phyloP scores from a whole-genome alignment of 441 rosid genomes.

The Brassica balearica region DNA sequence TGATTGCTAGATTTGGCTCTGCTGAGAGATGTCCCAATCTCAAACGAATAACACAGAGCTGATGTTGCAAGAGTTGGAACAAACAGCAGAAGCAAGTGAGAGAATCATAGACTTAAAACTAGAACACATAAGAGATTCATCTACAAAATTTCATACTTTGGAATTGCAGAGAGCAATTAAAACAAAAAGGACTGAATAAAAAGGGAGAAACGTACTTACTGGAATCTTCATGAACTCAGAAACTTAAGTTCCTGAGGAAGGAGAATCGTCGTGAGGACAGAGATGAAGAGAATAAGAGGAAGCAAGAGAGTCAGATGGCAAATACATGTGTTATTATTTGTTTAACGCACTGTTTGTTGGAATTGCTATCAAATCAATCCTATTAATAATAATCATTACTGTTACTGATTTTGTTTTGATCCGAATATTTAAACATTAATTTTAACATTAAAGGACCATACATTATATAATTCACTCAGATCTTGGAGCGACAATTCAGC shows the following conservation, averaged over 20 bases:
- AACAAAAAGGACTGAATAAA: slow-evolving; percentile 11
- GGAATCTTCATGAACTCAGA: slow-evolving; percentile 81
- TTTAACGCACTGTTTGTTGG: slow-evolving; percentile 34
- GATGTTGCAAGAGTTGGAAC: not conserved
- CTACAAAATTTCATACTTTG: slow-evolving; percentile 20
- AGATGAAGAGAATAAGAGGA: slow-evolving; percentile 27
- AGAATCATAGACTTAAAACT: not conserved
- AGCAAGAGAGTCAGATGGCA: slow-evolving; percentile 42
- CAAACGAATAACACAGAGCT: slow-evolving; percentile 3
- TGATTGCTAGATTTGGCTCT: slow-evolving; percentile 27
- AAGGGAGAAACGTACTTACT: slow-evolving; percentile 89
- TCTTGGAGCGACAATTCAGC: slow-evolving; percentile 10
- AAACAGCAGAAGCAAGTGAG: slow-evolving; percentile 8
- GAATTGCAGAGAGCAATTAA: slow-evolving; percentile 3
- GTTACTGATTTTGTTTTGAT: slow-evolving; percentile 27
- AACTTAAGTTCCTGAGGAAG: slow-evolving; percentile 43
- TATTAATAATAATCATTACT: slow-evolving; percentile 20
- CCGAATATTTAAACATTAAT: slow-evolving; percentile 46
- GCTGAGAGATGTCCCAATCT: not conserved
- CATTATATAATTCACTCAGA: slow-evolving; percentile 18
- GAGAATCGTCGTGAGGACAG: slow-evolving; percentile 38
- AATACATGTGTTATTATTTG: slow-evolving; percentile 54
- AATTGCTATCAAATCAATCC: slow-evolving; percentile 22
- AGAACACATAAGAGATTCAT: slow-evolving; percentile 24
- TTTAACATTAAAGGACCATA: slow-evolving; percentile 61